Base-by-base conservation (phyloP, 441 rosid species). In the Pelargonium fulgidum region DNA sequence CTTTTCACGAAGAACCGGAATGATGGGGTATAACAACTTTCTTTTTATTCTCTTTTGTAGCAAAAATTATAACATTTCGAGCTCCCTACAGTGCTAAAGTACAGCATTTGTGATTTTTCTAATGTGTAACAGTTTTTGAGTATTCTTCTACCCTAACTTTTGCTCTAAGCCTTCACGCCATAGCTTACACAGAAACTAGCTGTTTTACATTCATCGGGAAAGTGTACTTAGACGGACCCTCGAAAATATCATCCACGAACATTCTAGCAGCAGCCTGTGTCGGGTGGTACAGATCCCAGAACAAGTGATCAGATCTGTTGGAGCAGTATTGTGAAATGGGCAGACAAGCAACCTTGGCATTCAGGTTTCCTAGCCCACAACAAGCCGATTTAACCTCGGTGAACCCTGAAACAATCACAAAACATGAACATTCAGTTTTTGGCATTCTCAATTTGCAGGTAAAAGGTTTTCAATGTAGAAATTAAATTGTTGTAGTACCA, bases 281-380 rank as follows among this genome's bases (percentile, higher is more conserved):
- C 48, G 88, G 94, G 78, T 91, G 97, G 24, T 67, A 82, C 0
- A 78, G 63, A 75, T 93, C 96, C 98, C 98, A 89, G 56, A 89
- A 93, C 1, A 88, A 36, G 76, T 89, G 85, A 54, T 89, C 82
- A 48, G n/a, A 84, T 74, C 97, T 74, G 79, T 91, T 78, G 61
- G 85, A 10, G 74, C 98, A 91, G 48, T 73, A 80, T 7, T 68
- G 72, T 7, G 97, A 68, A 2, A 84, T 8, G 0, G 92, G 98
- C 26, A 84, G 11, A 73, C 97, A 88, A 7, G 89, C 88, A 3
- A 68, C 4, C 0, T 72, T 72, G 0, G 96, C 91, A 7, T 77
- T 87, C 73, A 91, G 78, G n/a, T 77, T 65, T 3, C 97, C 98
- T 1, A 71, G 76, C 61, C 98, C 98, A 73, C 98, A 93, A 52